A percentile compares a stretch with the other conserved stretches of the same genome.
Evolutionary conservation across 495 filamentous ascomycete species (phyloP).

Genomic region (Bathelium albidoporum): DNA sequence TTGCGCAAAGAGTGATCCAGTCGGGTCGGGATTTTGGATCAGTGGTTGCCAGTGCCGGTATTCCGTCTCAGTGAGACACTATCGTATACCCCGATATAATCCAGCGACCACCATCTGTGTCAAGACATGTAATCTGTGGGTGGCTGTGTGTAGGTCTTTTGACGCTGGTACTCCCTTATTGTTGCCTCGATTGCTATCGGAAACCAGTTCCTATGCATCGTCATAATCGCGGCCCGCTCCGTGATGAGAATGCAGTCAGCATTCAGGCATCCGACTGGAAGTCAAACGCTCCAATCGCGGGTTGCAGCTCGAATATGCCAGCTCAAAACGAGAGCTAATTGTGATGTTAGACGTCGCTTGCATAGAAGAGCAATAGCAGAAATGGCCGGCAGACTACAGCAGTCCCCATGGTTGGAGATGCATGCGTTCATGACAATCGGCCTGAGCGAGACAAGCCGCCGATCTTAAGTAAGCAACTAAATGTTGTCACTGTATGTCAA

Average conservation of each 20-base stretch:
- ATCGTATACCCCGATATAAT: neutral
- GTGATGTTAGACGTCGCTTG: neutral
- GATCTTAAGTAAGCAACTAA: neutral
- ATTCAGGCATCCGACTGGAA: neutral
- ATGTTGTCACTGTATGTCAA: neutral
- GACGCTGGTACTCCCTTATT: neutral
- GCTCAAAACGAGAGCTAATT: neutral
- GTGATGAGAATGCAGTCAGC: slow-evolving; percentile 3
- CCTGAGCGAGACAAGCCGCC: neutral
- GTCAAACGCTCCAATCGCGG: neutral
- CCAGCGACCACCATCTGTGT: neutral
- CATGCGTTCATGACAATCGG: neutral
- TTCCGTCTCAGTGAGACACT: too few relatives aligned
- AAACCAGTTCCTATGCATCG: neutral
- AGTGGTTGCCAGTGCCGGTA: neutral
- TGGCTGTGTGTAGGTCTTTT: neutral
- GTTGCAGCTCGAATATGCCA: neutral
- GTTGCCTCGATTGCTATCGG: neutral
- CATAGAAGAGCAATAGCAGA: neutral
- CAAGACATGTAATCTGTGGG: neutral
- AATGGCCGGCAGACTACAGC: neutral
- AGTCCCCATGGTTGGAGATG: neutral
- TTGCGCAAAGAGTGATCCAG: neutral
- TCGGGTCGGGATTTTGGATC: neutral
- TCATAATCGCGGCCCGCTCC: neutral